These are phyloP conservation scores for Penicillium cataractarum DNA, from an alignment of 495 filamentous ascomycete genomes.

Conservation along the genomic window DNA sequence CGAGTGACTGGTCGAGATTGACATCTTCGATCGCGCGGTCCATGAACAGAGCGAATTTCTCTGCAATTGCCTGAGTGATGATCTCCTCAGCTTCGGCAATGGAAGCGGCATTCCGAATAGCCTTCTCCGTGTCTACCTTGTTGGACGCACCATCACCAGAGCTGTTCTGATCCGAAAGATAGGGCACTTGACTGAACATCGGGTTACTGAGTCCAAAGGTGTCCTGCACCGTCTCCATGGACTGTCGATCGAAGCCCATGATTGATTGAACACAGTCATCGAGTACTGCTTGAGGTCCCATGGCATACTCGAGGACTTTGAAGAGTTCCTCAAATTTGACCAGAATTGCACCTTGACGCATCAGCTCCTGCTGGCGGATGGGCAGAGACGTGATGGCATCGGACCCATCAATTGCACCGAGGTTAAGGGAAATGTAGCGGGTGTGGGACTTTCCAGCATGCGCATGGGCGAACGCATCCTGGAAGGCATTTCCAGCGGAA, in stretches of 20 bases:
- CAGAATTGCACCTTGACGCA: constrained; percentile 4
- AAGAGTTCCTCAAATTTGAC: constrained; percentile 11
- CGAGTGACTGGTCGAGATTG: constrained; percentile 2
- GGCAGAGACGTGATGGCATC: constrained; percentile 4
- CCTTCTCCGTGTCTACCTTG: constrained; percentile 5
- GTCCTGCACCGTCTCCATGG: constrained; percentile 2
- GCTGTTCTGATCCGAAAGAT: neutral
- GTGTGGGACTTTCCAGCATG: neutral
- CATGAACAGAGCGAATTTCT: constrained; percentile 2
- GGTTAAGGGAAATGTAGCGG: neutral
- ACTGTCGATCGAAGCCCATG: constrained; percentile 4
- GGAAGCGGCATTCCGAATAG: neutral
- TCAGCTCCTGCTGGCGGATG: constrained; percentile 2
- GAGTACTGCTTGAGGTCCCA: neutral
- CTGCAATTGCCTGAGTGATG: constrained; percentile 1
- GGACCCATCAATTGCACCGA: constrained; percentile 2
- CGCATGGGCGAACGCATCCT: neutral
- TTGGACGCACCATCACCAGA: neutral
- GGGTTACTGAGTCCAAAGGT: constrained; percentile 1
- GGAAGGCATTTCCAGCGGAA: constrained; percentile 4
- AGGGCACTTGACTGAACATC: constrained; percentile 7
- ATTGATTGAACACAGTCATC: neutral
- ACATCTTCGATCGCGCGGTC: constrained; percentile 6
- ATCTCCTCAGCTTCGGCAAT: constrained; percentile 4
- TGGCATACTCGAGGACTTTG: constrained; percentile 8